Evolutionary conservation across 1,284 basidiomycete genomes (phyloP).

Genomic region (Athelia sp.): DNA sequence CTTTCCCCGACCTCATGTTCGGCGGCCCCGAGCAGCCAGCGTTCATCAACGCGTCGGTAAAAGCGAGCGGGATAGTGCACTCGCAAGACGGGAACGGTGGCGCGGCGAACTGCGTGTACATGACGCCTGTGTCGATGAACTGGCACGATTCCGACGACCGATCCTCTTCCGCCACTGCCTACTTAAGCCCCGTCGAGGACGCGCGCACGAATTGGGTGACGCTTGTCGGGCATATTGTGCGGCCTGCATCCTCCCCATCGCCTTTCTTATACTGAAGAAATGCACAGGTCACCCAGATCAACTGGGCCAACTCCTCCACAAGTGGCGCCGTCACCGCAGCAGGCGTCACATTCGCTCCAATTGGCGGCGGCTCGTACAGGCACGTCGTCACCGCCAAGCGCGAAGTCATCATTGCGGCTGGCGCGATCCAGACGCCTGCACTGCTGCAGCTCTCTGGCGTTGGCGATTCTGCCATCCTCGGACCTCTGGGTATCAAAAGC

Average conservation of each 20-base stretch:
- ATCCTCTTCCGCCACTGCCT: constrained; percentile 31
- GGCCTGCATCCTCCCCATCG: background rate
- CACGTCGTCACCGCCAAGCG: background rate
- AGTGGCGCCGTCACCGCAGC: background rate
- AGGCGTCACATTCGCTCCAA: background rate
- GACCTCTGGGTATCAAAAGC: constrained; percentile 31
- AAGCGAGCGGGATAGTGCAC: constrained; percentile 41
- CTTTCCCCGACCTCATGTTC: constrained; percentile 46
- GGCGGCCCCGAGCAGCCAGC: constrained; percentile 48
- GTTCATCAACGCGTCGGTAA: constrained; percentile 44
- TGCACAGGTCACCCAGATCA: background rate
- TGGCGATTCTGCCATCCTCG: constrained; percentile 34
- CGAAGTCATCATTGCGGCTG: constrained; percentile 17
- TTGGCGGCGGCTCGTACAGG: background rate
- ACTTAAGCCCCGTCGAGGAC: constrained; percentile 29
- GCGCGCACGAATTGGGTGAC: constrained; percentile 31
- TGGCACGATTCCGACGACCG: constrained; percentile 31
- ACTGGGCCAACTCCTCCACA: background rate
- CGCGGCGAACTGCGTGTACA: constrained; percentile 48
- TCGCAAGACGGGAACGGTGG: constrained; percentile 53
- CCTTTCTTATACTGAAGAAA: background rate
- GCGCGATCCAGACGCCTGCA: constrained; percentile 23
- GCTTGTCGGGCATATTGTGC: constrained; percentile 24
- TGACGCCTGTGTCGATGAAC: constrained; percentile 38
- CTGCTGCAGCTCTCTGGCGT: constrained; percentile 42